These are phyloP conservation scores for Sporobolomyces pararoseus DNA, from an alignment of 768 basidiomycete genomes.

Conservation along the genomic window DNA sequence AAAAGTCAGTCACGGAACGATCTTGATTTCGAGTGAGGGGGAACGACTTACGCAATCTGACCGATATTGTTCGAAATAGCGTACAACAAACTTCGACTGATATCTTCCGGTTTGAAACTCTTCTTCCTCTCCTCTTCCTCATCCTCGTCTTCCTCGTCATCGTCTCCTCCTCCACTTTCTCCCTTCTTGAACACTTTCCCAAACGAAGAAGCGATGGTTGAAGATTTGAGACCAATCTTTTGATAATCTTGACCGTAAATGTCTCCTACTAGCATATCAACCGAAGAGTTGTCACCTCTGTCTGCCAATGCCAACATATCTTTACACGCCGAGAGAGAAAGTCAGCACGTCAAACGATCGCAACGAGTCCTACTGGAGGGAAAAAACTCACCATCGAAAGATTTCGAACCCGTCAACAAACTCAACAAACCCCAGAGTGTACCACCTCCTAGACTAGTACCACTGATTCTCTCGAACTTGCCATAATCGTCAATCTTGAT, in stretches of 20 bases:
- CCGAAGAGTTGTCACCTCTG: slow-evolving; percentile 81
- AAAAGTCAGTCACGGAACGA: background rate
- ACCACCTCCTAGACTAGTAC: slow-evolving; percentile 93
- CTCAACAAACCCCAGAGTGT: slow-evolving; percentile 95
- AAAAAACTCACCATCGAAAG: slow-evolving; percentile 78
- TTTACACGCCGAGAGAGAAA: slow-evolving; percentile 48
- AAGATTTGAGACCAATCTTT: slow-evolving; percentile 91
- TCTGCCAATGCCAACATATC: slow-evolving; percentile 96
- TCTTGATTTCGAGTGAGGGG: no score
- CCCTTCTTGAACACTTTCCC: slow-evolving; percentile 94
- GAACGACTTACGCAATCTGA: slow-evolving; percentile 85
- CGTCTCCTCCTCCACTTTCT: slow-evolving; percentile 1
- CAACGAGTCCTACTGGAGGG: no score
- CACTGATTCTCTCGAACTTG: slow-evolving; percentile 89
- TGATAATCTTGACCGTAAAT: slow-evolving; percentile 93
- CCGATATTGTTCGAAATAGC: slow-evolving; percentile 99
- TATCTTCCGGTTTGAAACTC: slow-evolving; percentile 82
- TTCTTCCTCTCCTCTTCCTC: slow-evolving; percentile 60
- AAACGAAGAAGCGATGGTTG: slow-evolving; percentile 95
- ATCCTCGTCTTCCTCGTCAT: background rate
- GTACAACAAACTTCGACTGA: slow-evolving; percentile 88
- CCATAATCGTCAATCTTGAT: slow-evolving; percentile 97
- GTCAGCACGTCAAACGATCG: background rate
- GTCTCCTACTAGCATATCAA: slow-evolving; percentile 99
- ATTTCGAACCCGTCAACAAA: slow-evolving; percentile 86